Evolutionary conservation across 2,329 filamentous ascomycete genomes (phyloP).

Genomic region (Fusarium napiforme): DNA sequence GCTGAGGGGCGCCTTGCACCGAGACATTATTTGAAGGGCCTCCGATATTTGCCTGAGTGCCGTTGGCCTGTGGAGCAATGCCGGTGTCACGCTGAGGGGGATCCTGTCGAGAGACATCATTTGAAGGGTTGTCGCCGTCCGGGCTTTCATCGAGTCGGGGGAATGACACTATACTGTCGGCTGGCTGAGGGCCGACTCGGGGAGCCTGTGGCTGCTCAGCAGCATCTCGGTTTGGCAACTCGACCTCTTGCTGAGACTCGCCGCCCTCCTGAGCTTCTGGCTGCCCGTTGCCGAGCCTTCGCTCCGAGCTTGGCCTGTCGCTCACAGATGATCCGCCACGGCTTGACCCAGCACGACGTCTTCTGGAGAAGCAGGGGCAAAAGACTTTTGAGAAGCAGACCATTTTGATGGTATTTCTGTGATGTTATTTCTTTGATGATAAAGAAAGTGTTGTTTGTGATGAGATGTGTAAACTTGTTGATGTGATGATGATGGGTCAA

Average conservation of each 20-base stretch:
- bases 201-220: not conserved
- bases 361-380: not conserved
- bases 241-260: not conserved
- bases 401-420: not conserved
- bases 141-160: not conserved
- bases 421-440: not conserved
- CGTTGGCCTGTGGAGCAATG: too few species aligned
- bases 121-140: not conserved
- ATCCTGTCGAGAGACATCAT: not conserved
- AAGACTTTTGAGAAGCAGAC: not conserved
- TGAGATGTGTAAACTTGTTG: not conserved
- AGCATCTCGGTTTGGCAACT: not conserved
- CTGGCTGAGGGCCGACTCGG: not conserved
- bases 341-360: not conserved
- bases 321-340: not conserved
- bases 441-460: not conserved
- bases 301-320: not conserved
- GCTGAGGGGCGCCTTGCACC: too few species aligned
- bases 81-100: not conserved
- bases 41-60: too few species aligned
- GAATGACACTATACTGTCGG: fast-evolving
- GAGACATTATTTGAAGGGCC: too few species aligned
- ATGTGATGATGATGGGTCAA: not conserved
- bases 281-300: not conserved
- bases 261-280: not conserved